phyloP scores from a whole-genome alignment of 495 filamentous ascomycete genomes.

The Xylaria intraflava region DNA sequence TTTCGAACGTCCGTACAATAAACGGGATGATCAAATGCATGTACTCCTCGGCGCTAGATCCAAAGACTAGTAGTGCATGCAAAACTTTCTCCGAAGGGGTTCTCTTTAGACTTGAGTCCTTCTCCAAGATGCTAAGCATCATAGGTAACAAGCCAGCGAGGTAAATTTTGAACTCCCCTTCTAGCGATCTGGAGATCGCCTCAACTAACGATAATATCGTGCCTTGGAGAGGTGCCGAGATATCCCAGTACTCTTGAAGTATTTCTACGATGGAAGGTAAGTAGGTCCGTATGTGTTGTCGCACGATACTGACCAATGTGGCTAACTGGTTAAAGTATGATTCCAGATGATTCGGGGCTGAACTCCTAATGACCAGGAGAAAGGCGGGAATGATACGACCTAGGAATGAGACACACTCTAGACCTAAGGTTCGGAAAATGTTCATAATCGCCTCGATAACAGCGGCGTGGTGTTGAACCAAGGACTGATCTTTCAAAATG shows the following conservation, averaged over 20 bases:
- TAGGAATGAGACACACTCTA: constrained; percentile 93
- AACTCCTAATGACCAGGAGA: constrained; percentile 73
- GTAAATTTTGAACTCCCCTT: constrained; percentile 96
- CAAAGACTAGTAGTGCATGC: constrained; percentile 92
- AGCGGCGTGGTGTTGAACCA: constrained; percentile 81
- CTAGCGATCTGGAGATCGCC: constrained; percentile 83
- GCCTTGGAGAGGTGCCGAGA: constrained; percentile 65
- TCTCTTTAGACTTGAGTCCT: constrained; percentile 64
- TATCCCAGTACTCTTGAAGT: constrained; percentile 80
- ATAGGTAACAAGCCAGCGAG: constrained; percentile 79
- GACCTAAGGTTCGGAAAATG: constrained; percentile 89
- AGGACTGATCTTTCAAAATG: constrained; percentile 80
- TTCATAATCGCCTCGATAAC: constrained; percentile 99
- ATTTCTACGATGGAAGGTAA: constrained; percentile 76
- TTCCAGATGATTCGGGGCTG: constrained; percentile 66
- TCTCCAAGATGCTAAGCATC: constrained; percentile 90
- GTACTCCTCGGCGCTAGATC: constrained; percentile 93
- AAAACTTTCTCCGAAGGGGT: constrained; percentile 82
- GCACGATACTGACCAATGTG: constrained; percentile 87
- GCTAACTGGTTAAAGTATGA: constrained; percentile 96
- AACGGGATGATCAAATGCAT: constrained; percentile 98
- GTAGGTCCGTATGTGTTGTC: constrained; percentile 89
- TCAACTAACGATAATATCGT: constrained; percentile 90
- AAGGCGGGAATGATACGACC: constrained; percentile 91
- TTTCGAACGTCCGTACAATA: constrained; percentile 89